Evolutionary conservation across 2,329 filamentous ascomycete species (phyloP).

Genomic region (Neonectria neomacrospora): DNA sequence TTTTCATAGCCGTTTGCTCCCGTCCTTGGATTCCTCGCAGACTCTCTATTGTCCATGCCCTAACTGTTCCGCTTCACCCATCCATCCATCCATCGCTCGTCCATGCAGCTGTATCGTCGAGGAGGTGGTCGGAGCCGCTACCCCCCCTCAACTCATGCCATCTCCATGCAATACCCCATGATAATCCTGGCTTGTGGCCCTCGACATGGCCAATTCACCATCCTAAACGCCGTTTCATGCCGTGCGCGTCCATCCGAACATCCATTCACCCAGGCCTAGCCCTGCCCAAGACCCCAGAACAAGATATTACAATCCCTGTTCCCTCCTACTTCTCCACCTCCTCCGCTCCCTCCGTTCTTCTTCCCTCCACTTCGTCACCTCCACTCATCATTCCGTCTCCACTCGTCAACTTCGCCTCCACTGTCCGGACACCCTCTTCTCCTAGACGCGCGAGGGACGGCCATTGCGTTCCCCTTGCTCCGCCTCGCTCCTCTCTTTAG

Average conservation of each 20-base stretch:
- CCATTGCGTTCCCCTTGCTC: slow-evolving; percentile 26
- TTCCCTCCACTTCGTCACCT: slow-evolving; percentile 32
- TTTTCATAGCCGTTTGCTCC: slow-evolving; percentile 12
- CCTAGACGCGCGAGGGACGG: slow-evolving; percentile 16
- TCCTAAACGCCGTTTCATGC: slow-evolving; percentile 12
- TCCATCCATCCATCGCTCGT: slow-evolving; percentile 10
- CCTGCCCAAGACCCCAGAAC: slow-evolving; percentile 26
- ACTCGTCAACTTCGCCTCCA: slow-evolving; percentile 25
- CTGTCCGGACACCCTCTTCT: slow-evolving; percentile 16
- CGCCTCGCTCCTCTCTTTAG: slow-evolving; percentile 25
- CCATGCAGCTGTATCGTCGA: slow-evolving; percentile 6
- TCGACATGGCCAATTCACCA: slow-evolving; percentile 9
- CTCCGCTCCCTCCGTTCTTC: slow-evolving; percentile 34
- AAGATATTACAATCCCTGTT: slow-evolving; percentile 29
- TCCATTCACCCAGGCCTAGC: slow-evolving; percentile 29
- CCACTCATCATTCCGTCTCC: slow-evolving; percentile 26
- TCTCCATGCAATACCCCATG: slow-evolving; percentile 22
- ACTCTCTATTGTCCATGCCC: neutral
- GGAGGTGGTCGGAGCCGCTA: slow-evolving; percentile 8
- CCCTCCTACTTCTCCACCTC: slow-evolving; percentile 27
- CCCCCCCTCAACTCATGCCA: slow-evolving; percentile 17
- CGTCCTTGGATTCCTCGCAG: slow-evolving; percentile 11
- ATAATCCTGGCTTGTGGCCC: slow-evolving; percentile 15
- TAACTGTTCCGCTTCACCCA: slow-evolving; percentile 8
- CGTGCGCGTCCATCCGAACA: slow-evolving; percentile 19